Percentiles rank a stretch among this genome's conserved stretches.
Evolutionary conservation across 768 basidiomycete species (phyloP).

Genomic region (Leccinum obscurum): DNA sequence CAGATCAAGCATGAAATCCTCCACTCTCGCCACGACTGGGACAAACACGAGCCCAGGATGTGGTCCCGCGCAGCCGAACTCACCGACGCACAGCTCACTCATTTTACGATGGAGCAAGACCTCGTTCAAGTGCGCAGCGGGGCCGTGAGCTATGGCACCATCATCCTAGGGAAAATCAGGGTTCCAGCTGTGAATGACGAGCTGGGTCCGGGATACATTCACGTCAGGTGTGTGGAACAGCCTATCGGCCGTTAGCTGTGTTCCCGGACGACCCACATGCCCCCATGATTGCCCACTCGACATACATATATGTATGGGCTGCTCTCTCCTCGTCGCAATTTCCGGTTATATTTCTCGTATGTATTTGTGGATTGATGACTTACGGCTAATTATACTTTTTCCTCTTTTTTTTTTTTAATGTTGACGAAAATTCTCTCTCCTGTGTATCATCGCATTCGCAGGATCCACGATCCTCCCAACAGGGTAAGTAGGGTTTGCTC

Average conservation of each 20-base stretch:
- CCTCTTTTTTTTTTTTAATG: constrained; percentile 7
- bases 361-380: constrained; percentile 12
- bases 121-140: constrained; percentile 53
- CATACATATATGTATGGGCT: constrained; percentile 1
- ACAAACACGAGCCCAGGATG: constrained; percentile 59
- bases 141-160: constrained; percentile 62
- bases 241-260: neutral
- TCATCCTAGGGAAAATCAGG: constrained; percentile 76
- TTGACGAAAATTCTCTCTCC: neutral
- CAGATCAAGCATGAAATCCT: constrained; percentile 66
- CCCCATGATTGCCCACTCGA: neutral
- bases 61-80: constrained; percentile 60
- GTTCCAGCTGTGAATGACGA: constrained; percentile 66
- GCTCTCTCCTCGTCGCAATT: constrained; percentile 9
- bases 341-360: constrained; percentile 5
- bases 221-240: constrained; percentile 56
- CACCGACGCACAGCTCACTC: constrained; percentile 51
- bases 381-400: constrained; percentile 2
- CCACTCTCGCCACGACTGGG: constrained; percentile 68
- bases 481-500: constrained; percentile 41
- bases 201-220: constrained; percentile 62
- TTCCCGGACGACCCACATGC: constrained; percentile 6
- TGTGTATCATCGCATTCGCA: constrained; percentile 28
- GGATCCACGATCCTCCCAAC: constrained; percentile 77
- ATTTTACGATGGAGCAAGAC: constrained; percentile 49